Base-by-base conservation (phyloP, 768 basidiomycete genomes). In the Lepiota venenata region DNA sequence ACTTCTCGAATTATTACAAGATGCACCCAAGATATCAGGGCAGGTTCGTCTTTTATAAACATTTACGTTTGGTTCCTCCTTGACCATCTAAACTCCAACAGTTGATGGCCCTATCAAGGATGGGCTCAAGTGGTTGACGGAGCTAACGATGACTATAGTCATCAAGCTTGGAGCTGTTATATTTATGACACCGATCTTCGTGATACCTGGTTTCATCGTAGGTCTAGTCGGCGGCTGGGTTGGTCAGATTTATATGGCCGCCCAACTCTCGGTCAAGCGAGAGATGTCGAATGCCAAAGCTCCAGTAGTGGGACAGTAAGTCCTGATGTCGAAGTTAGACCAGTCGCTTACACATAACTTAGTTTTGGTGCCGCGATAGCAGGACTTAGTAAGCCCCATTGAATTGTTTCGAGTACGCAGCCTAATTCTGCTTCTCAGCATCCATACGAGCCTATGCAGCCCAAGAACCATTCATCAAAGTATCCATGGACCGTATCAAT, bases 401-500 rank as follows among this genome's bases (percentile, higher is more conserved):
- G 9, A 10, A 7, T 22, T 18, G 44, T 16, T 22, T 22, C 29
- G 7, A 10, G 7, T 10, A 4, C 21, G 8, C 16, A 35, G 15
- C 40, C 43, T 8, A 29, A 29, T 47, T 16, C 40, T 35, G 20
- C 38, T 14, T 32, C 39, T 21, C 47, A 76, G 76, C 68, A n/a
- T 76, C 83, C 9, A 81, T 88, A 52, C 73, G 85, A 22, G 86
- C 85, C 2, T 88, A 83, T 62, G 78, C 78, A 2, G 80, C 80
- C 11, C 74, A 85, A 67, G 66, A 73, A 38, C 56, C 66, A 3
- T 83, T 77, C 69, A 74, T 65, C 52, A 52, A 58, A 50, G 69
- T 78, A 57, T 74, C 79, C 8, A 62, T 76, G 50, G 58, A 66
- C n/a, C 73, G 79, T 6, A 80, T 85, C 37, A 77, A 87, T 63